These are phyloP conservation scores for Neurospora sp. DNA, from an alignment of 2,329 filamentous ascomycete species.

Conservation along the genomic window DNA sequence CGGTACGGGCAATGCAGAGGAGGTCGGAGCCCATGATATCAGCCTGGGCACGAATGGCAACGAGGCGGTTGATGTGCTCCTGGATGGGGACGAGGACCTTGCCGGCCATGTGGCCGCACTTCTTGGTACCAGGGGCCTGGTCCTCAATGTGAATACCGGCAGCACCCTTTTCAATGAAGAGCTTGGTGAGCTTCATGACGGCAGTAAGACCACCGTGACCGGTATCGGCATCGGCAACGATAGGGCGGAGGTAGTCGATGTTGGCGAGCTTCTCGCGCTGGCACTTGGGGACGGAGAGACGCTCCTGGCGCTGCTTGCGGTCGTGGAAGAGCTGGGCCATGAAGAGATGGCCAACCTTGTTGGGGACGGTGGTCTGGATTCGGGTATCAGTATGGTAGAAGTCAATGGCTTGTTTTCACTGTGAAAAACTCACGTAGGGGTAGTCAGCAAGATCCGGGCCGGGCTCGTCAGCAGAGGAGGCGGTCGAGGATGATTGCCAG, in stretches of 20 bases:
- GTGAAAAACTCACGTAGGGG: slow-evolving; percentile 58
- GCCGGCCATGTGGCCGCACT: slow-evolving; percentile 98
- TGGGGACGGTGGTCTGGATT: slow-evolving; percentile 81
- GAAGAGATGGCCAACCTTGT: slow-evolving; percentile 96
- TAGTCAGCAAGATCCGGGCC: slow-evolving; percentile 98
- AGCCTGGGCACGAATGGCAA: slow-evolving; percentile 92
- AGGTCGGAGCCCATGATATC: slow-evolving; percentile 95
- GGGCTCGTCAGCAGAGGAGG: slow-evolving; percentile 88
- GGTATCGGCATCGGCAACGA: slow-evolving; percentile 94
- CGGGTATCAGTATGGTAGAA: not conserved
- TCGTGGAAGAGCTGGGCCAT: slow-evolving; percentile 99
- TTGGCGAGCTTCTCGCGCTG: slow-evolving; percentile 66
- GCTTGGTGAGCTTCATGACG: slow-evolving; percentile 98
- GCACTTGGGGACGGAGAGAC: slow-evolving; percentile 63
- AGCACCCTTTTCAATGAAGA: slow-evolving; percentile 92
- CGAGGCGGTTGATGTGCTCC: slow-evolving; percentile 96
- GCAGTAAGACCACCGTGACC: slow-evolving; percentile 96
- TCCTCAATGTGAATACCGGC: slow-evolving; percentile 99
- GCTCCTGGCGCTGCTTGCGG: slow-evolving; percentile 95
- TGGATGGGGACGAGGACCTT: slow-evolving; percentile 94
- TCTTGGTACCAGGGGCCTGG: slow-evolving; percentile 96
- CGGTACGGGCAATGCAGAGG: slow-evolving; percentile 83
- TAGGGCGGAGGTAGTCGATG: slow-evolving; percentile 88
- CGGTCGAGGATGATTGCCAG: slow-evolving; percentile 97
- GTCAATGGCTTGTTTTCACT: not conserved